Base-by-base conservation (phyloP, 73 alveolate species). In the Halteria grandinella region DNA sequence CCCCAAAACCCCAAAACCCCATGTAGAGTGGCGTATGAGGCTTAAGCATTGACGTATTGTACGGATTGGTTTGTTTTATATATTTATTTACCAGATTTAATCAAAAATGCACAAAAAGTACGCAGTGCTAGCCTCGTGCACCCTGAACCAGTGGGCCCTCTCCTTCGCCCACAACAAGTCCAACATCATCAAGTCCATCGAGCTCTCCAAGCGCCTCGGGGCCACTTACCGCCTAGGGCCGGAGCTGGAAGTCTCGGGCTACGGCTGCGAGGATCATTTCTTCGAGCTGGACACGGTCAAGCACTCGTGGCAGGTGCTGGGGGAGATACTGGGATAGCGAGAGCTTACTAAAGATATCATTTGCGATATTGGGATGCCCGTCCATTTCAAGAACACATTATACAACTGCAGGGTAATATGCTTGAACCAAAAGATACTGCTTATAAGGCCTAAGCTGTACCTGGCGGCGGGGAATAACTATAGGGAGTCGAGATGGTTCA, bases 291-390 rank as follows among this genome's bases (percentile, higher is more conserved):
- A 95, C 79, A 95, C 99, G n/a, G 90, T 88, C 39, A 58, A 50
- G 79, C 98, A 95, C 52, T 87, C 97, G 52, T 93, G 98, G 99
- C 80, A 93, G 43, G 94, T 87, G 20, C 82, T 95, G 33, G 94
- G 89, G 0, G 96, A 84, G 4, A 72, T 95, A 1, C 76, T 95
- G 8, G 82, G 60, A 66, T 60, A 76, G 17, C 83, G 60, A 49
- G 88, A 69, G 25, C 78, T 36, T 10, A 55, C 91, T 14, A 43
- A 40, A 20, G 72, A 47, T 49, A 93, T 93, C n/a, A 47, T 95
- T 18, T 78, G 94, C 54, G 95, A 88, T 69, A 79, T 95, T 45
- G 99, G 99, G 20, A 93, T 93, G 99, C 97, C 97, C 3, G 95
- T 93, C 51, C 69, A 59, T 69, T 91, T 76, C 86, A 86, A 94